Percentiles rank a stretch among this genome's conserved stretches.
phyloP scores from a whole-genome alignment of 805 yeast genomes.

The Pichia paraexigua region DNA sequence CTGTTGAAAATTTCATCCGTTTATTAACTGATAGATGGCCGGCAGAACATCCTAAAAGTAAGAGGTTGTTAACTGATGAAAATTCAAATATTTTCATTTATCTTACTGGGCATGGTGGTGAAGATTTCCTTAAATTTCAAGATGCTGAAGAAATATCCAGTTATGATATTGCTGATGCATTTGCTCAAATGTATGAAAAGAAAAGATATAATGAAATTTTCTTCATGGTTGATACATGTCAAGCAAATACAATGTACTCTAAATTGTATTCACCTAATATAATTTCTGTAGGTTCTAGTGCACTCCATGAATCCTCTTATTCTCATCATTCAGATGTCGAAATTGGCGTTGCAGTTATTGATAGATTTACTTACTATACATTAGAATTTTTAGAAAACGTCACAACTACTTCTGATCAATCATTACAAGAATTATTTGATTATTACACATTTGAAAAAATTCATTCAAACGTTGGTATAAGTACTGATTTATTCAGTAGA shows the following conservation, averaged over 20 bases:
- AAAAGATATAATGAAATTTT: constrained; percentile 90
- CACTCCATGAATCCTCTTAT: constrained; percentile 79
- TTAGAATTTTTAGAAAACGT: constrained; percentile 79
- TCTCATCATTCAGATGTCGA: constrained; percentile 95
- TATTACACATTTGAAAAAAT: constrained; percentile 78
- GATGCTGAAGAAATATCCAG: constrained; percentile 97
- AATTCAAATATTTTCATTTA: constrained; percentile 89
- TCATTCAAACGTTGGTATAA: constrained; percentile 89
- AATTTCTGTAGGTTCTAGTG: constrained; percentile 87
- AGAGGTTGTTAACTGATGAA: constrained; percentile 86
- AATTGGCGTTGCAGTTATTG: constrained; percentile 96
- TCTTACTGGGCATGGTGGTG: constrained; percentile 98
- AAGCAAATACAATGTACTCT: constrained; percentile 96
- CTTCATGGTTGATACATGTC: constrained; percentile 98
- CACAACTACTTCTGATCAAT: constrained; percentile 62
- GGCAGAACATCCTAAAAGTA: constrained; percentile 86
- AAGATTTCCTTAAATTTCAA: constrained; percentile 93
- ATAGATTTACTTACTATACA: constrained; percentile 88
- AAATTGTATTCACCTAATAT: constrained; percentile 88
- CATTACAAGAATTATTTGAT: constrained; percentile 78
- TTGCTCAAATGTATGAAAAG: constrained; percentile 95
- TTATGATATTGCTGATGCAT: constrained; percentile 93
- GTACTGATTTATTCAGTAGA: constrained; percentile 69
- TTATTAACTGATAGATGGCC: constrained; percentile 94
- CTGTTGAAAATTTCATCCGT: constrained; percentile 93